phyloP scores from a whole-genome alignment of 2,329 filamentous ascomycete genomes.

The Aspergillus bombycis region DNA sequence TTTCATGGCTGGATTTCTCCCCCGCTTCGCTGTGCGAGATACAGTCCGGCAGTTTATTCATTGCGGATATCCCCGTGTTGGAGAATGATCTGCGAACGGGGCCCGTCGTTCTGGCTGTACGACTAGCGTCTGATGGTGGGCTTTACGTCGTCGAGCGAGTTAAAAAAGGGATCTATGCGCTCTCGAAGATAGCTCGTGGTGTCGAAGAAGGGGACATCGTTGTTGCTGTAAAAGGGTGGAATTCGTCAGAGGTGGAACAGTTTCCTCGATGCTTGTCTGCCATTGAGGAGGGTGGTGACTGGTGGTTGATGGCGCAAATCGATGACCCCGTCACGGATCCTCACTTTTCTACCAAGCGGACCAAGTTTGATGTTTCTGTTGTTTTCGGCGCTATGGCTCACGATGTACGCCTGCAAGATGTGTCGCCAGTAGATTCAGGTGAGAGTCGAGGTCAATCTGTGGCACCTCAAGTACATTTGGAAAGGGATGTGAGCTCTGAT shows the following conservation, averaged over 20 bases:
- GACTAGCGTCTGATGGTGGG: slow-evolving; percentile 32
- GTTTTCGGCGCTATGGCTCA: slow-evolving; percentile 29
- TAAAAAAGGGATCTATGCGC: slow-evolving; percentile 44
- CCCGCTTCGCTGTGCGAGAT: slow-evolving; percentile 29
- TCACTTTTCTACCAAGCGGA: slow-evolving; percentile 23
- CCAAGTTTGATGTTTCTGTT: slow-evolving; percentile 32
- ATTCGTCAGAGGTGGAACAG: slow-evolving; percentile 10
- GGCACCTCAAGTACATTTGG: slow-evolving; percentile 14
- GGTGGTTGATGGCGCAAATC: slow-evolving; percentile 41
- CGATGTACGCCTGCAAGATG: slow-evolving; percentile 11
- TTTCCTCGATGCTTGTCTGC: slow-evolving; percentile 11
- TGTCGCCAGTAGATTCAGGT: slow-evolving; percentile 25
- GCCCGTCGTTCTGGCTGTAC: slow-evolving; percentile 36
- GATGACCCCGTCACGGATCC: slow-evolving; percentile 29
- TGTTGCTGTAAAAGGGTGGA: slow-evolving; percentile 41
- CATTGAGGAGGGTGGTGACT: slow-evolving; percentile 22
- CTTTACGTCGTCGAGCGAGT: slow-evolving; percentile 45
- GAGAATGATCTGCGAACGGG: slow-evolving; percentile 31
- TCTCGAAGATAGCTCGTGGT: slow-evolving; percentile 37
- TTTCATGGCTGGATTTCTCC: slow-evolving; percentile 43
- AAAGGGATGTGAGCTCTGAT: slow-evolving; percentile 19
- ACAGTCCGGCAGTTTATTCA: slow-evolving; percentile 41
- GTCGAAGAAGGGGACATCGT: slow-evolving; percentile 43
- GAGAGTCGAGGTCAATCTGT: slow-evolving; percentile 22
- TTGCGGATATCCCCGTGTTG: slow-evolving; percentile 40